phyloP scores from a whole-genome alignment of 352 stramenopile genomes.

The Phytophthora podocarpi region DNA sequence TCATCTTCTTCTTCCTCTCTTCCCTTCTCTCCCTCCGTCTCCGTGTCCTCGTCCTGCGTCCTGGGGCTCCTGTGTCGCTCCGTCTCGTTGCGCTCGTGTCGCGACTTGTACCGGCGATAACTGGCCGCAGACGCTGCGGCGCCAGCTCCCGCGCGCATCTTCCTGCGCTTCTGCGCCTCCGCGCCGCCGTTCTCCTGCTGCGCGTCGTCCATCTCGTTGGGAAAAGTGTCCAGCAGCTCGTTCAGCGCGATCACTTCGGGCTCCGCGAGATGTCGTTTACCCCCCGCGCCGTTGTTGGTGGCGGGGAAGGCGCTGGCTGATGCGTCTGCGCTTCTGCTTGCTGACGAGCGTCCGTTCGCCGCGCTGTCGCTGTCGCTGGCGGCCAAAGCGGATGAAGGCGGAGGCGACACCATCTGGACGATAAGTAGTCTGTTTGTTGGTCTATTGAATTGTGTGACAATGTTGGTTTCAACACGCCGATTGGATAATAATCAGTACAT shows the following conservation, averaged over 20 bases:
- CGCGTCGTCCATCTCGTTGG: slow-evolving; percentile 60
- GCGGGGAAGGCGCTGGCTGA: not conserved
- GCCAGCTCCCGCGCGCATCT: not conserved
- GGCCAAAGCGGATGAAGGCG: slow-evolving; percentile 9
- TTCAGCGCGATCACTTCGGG: slow-evolving; percentile 71
- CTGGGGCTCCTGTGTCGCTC: slow-evolving; percentile 6
- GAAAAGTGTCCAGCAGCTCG: slow-evolving; percentile 68
- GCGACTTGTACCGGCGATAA: not conserved
- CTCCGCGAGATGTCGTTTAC: slow-evolving; percentile 42
- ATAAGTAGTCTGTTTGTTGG: not conserved
- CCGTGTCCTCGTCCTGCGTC: slow-evolving; percentile 22
- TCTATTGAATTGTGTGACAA: no score
- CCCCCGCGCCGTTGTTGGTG: not conserved
- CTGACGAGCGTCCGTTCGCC: slow-evolving; percentile 4
- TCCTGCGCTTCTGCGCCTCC: slow-evolving; percentile 17
- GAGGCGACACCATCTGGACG: slow-evolving; percentile 16
- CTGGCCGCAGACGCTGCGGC: not conserved
- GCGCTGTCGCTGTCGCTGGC: not conserved
- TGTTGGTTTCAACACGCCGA: not conserved
- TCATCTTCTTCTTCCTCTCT: slow-evolving; percentile 8
- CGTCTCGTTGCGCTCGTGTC: not conserved
- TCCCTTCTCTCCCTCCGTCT: slow-evolving; percentile 18
- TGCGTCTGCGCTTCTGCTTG: slow-evolving; percentile 6
- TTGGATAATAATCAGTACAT: not conserved
- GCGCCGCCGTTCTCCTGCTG: slow-evolving; percentile 6